Evolutionary conservation across 2,329 filamentous ascomycete genomes (phyloP), one percentile per base, ranked within the genome.

Genomic region (Ophiocordyceps robertsii): DNA sequence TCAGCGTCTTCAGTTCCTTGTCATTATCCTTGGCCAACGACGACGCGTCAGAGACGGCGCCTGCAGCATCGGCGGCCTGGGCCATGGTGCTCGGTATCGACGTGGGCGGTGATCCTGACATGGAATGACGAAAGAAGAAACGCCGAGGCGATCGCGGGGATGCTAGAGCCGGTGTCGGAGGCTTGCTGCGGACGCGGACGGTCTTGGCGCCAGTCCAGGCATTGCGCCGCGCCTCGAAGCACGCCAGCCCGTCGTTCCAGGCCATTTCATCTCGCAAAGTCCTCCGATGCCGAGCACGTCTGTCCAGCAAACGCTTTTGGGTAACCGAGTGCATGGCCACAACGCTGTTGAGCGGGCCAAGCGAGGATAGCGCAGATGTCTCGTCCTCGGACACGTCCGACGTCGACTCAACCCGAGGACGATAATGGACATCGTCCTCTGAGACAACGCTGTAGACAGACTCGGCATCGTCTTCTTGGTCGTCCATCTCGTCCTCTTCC

Each of bases 201-300:
- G 67, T 72, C 48, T 73, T 74, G 29, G 87, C 89, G 29, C 84
- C 82, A 1, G 88, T 90, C 90, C 90, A 96, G 7, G 78, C 80
- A 62, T 95, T 79, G 39, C 89, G 74, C 45, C 85, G 71, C 29
- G 80, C 75, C 45, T 80, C 75, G 62, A 86, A 96, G 57, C 82
- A 83, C n/a, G 79, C 74, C 44, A 95, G 59, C 0, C 90, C 90
- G 32, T 81, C 69, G 53, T 95, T 96, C 80, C 84, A 93, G 29
- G 67, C 59, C 64, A 79, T 73, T 64, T 85, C 82, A 43, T 78
- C 75, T 47, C 75, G 72, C 40, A 76, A 56, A 39, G 68, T 72
- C 51, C 69, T 73, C 43, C 78, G 69, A 36, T 75, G 68, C 47
- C 69, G 72, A 31, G 75, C 68, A 46, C 70, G 72, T 44, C 72